Evolutionary conservation across 805 yeast species (phyloP).

Genomic region (Saccharomycopsis synnaedendra): DNA sequence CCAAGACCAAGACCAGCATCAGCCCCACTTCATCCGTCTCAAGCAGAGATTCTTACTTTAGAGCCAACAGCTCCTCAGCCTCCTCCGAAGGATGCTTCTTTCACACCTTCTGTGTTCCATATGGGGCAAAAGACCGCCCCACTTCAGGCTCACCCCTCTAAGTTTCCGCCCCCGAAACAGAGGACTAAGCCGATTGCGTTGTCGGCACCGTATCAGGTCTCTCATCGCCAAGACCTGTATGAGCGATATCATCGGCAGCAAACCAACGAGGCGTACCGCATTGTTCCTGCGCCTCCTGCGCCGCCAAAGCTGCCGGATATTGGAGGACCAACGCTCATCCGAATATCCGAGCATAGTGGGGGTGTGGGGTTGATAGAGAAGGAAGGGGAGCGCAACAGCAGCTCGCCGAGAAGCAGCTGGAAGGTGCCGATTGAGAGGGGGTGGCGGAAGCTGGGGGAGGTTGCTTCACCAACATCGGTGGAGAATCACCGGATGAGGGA

Average conservation of each 20-base stretch:
- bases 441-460: too few relatives aligned
- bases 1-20: background rate
- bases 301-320: too few relatives aligned
- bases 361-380: too few relatives aligned
- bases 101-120: background rate
- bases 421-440: too few relatives aligned
- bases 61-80: background rate
- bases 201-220: background rate
- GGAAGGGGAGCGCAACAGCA: too few relatives aligned
- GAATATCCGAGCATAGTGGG: too few relatives aligned
- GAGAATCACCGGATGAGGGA: too few relatives aligned
- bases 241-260: background rate
- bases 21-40: background rate
- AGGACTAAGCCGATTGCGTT: background rate
- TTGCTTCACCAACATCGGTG: too few relatives aligned
- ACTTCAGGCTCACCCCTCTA: background rate
- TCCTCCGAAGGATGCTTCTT: background rate
- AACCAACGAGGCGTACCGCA: background rate
- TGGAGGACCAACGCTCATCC: too few relatives aligned
- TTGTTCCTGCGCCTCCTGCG: background rate
- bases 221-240: background rate
- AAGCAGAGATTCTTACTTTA: background rate
- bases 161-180: background rate
- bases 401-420: too few relatives aligned
- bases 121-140: background rate